phyloP scores from a whole-genome alignment of 805 yeast genomes.

The Yarrowia deformans region DNA sequence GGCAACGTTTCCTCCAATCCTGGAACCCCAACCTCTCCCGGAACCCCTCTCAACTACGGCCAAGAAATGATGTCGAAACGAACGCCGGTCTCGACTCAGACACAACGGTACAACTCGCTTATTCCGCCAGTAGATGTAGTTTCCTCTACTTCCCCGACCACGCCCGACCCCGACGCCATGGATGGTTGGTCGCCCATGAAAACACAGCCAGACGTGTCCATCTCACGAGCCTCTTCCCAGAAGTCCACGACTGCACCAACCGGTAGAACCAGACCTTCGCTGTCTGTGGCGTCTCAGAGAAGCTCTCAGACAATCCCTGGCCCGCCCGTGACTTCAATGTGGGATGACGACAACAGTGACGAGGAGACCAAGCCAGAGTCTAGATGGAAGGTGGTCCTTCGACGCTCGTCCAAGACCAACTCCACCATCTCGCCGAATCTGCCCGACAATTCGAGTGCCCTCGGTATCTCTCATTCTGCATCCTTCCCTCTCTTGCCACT shows the following conservation, averaged over 20 bases:
- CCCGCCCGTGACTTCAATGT: slow-evolving; percentile 27
- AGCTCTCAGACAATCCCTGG: slow-evolving; percentile 17
- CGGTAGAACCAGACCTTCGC: not conserved
- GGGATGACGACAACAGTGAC: slow-evolving; percentile 31
- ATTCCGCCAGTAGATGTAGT: slow-evolving; percentile 17
- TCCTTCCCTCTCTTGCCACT: slow-evolving; percentile 13
- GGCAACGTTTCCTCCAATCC: slow-evolving; percentile 19
- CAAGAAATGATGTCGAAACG: slow-evolving; percentile 31
- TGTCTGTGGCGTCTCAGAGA: not conserved
- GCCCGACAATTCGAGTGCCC: not conserved
- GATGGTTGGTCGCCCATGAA: slow-evolving; percentile 16
- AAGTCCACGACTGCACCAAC: not conserved
- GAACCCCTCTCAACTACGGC: slow-evolving; percentile 30
- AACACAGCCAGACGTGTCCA: slow-evolving; percentile 21
- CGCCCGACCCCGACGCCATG: slow-evolving; percentile 5
- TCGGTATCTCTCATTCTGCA: slow-evolving; percentile 4
- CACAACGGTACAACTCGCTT: slow-evolving; percentile 27
- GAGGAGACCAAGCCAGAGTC: slow-evolving; percentile 26
- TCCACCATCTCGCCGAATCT: slow-evolving; percentile 9
- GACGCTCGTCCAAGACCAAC: slow-evolving; percentile 17
- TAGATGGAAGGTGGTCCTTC: slow-evolving; percentile 5
- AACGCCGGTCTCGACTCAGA: slow-evolving; percentile 2
- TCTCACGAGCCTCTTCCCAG: slow-evolving; percentile 3
- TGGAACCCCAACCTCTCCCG: slow-evolving; percentile 19
- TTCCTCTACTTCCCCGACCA: not conserved